Conservation (phyloP, 2,329 filamentous ascomycete species). For the Fusarium palustre region DNA sequence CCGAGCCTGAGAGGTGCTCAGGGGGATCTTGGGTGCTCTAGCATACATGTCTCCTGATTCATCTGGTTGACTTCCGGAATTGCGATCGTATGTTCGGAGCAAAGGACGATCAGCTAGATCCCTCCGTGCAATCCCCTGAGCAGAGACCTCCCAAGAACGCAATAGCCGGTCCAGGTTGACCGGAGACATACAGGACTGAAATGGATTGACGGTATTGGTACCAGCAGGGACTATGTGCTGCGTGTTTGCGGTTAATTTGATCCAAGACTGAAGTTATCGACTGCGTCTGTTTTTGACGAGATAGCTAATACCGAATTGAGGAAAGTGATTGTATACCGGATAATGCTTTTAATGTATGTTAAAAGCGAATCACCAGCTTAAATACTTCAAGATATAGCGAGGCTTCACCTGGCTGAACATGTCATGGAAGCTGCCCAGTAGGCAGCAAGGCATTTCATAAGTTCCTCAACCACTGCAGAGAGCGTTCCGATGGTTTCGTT, state of each 20-base stretch:
- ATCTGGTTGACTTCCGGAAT: constrained; percentile 13
- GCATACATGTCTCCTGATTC: not conserved
- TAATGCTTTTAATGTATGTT: not conserved
- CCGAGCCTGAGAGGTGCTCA: not conserved
- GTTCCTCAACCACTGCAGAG: too few relatives aligned
- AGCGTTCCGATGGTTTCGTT: not conserved
- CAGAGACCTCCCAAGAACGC: not conserved
- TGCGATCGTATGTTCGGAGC: constrained; percentile 7
- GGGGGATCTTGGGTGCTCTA: not conserved
- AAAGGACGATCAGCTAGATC: not conserved
- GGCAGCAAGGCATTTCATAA: constrained; percentile 7
- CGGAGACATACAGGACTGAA: too few relatives aligned
- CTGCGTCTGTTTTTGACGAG: not conserved
- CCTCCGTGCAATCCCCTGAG: not conserved
- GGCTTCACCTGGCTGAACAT: not conserved
- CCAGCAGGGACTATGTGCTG: not conserved
- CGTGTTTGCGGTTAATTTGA: not conserved
- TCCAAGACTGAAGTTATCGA: not conserved
- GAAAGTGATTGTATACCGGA: not conserved
- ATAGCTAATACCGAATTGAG: not conserved
- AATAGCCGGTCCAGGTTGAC: not conserved
- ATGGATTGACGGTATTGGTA: not conserved
- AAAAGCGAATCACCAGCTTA: not conserved
- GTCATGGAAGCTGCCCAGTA: not conserved
- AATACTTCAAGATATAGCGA: not conserved